Evolutionary conservation across 495 filamentous ascomycete genomes (phyloP).

Genomic region (Penicillium crystallinum): DNA sequence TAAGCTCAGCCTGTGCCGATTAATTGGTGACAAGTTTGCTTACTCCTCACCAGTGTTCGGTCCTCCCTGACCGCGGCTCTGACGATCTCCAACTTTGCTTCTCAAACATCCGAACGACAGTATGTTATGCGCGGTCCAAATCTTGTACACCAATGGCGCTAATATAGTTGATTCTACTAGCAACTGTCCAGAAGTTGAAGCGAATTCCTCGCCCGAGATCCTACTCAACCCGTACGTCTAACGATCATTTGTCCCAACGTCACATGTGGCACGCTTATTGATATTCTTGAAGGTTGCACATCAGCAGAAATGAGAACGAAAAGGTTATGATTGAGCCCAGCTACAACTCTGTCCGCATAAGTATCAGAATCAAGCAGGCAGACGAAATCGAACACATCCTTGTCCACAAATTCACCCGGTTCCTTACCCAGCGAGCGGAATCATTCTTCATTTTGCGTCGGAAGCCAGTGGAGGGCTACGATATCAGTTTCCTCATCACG

Average conservation of each 20-base stretch:
- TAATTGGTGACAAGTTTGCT: background rate
- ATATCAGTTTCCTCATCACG: constrained; percentile 97
- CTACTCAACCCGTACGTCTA: constrained; percentile 73
- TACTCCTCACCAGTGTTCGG: constrained; percentile 54
- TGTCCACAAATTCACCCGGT: constrained; percentile 96
- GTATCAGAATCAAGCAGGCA: constrained; percentile 97
- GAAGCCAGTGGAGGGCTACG: constrained; percentile 96
- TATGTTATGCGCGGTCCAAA: background rate
- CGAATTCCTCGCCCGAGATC: constrained; percentile 73
- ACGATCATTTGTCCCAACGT: background rate
- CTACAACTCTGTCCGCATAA: constrained; percentile 91
- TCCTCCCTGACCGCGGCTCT: constrained; percentile 91
- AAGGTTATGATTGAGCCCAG: constrained; percentile 73
- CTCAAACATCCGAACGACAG: constrained; percentile 85
- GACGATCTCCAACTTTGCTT: constrained; percentile 94
- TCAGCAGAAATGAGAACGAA: constrained; percentile 94
- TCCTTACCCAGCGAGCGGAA: constrained; percentile 92
- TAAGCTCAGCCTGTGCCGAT: background rate
- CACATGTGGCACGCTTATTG: constrained; percentile 1
- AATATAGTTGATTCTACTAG: background rate
- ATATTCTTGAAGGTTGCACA: constrained; percentile 23
- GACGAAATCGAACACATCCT: constrained; percentile 94
- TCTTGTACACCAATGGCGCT: background rate
- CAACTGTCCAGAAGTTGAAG: constrained; percentile 97
- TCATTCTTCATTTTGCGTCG: constrained; percentile 94